Conservation (phyloP, 495 filamentous ascomycete species). For the Penicillium canariense region DNA sequence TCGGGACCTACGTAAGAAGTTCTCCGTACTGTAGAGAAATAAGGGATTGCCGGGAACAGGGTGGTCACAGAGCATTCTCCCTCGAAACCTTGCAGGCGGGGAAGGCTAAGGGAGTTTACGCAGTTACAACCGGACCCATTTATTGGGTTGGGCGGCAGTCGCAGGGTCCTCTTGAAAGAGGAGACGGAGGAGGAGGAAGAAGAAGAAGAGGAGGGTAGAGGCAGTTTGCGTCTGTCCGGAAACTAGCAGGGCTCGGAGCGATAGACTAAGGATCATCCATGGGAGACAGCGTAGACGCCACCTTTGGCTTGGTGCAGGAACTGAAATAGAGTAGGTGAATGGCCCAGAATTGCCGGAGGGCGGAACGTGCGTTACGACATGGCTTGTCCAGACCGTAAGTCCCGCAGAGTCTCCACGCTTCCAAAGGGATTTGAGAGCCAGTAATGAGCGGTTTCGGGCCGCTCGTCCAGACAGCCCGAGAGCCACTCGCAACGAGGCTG, state of each 20-base stretch:
- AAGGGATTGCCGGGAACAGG: constrained; percentile 7
- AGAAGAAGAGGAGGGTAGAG: not conserved
- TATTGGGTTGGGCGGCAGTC: not conserved
- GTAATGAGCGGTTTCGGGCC: not conserved
- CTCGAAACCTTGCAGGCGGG: constrained; percentile 8
- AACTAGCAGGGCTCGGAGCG: no score
- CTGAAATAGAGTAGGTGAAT: constrained; percentile 6
- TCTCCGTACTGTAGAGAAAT: constrained; percentile 12
- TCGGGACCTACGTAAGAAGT: constrained; percentile 28
- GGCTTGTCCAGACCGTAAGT: constrained; percentile 2
- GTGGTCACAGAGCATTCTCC: constrained; percentile 11
- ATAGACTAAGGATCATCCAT: no score
- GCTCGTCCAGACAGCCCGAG: not conserved
- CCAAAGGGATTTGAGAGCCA: not conserved
- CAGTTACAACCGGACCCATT: no score
- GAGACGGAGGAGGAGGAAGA: not conserved
- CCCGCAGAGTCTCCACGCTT: not conserved
- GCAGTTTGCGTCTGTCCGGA: no score
- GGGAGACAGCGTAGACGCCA: no score
- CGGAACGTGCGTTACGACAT: constrained; percentile 13
- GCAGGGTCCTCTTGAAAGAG: constrained; percentile 14
- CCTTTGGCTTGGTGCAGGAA: constrained; percentile 6
- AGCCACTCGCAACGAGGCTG: not conserved
- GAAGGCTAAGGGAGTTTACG: not conserved
- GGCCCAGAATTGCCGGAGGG: constrained; percentile 8